Conservation (phyloP, 306 rosid genomes). For the Fragaria nilgerrensis region DNA sequence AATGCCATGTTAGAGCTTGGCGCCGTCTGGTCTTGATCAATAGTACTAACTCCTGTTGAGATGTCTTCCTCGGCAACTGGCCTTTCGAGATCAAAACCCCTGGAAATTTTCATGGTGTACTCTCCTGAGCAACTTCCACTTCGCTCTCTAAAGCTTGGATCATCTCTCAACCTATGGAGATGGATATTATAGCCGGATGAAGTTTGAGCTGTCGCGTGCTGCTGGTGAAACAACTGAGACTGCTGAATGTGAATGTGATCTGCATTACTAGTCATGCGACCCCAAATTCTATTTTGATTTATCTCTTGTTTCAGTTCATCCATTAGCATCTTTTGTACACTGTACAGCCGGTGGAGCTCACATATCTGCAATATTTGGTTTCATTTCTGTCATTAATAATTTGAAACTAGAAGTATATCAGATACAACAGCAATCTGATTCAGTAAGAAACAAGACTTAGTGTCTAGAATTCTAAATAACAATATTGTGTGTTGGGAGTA, state of each 20-base stretch:
- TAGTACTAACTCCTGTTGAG: slow-evolving; percentile 32
- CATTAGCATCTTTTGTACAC: slow-evolving; percentile 77
- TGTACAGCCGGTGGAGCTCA: slow-evolving; percentile 81
- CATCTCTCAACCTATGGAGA: slow-evolving; percentile 49
- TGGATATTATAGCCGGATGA: slow-evolving; percentile 33
- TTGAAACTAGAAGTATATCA: background rate
- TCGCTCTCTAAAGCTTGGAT: slow-evolving; percentile 52
- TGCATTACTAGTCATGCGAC: slow-evolving; percentile 31
- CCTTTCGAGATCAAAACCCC: slow-evolving; percentile 75
- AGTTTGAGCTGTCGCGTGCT: slow-evolving; percentile 28
- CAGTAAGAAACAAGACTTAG: background rate
- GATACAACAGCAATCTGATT: slow-evolving; percentile 1
- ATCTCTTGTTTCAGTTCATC: slow-evolving; percentile 49
- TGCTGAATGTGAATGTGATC: slow-evolving; percentile 29
- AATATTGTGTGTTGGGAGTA: slow-evolving; percentile 5
- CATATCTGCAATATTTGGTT: slow-evolving; percentile 51
- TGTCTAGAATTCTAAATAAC: background rate
- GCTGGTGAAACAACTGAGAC: slow-evolving; percentile 35
- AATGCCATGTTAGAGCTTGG: slow-evolving; percentile 36
- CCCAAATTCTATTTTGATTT: slow-evolving; percentile 37
- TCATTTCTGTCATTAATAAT: slow-evolving; percentile 2
- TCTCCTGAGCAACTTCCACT: slow-evolving; percentile 85
- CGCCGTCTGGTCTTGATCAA: slow-evolving; percentile 49
- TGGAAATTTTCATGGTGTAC: slow-evolving; percentile 38
- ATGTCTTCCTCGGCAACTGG: slow-evolving; percentile 52